Evolutionary conservation across 2,329 filamentous ascomycete species (phyloP), one percentile per base, ranked within the genome.

Genomic region (Phyllosticta ampelicida): DNA sequence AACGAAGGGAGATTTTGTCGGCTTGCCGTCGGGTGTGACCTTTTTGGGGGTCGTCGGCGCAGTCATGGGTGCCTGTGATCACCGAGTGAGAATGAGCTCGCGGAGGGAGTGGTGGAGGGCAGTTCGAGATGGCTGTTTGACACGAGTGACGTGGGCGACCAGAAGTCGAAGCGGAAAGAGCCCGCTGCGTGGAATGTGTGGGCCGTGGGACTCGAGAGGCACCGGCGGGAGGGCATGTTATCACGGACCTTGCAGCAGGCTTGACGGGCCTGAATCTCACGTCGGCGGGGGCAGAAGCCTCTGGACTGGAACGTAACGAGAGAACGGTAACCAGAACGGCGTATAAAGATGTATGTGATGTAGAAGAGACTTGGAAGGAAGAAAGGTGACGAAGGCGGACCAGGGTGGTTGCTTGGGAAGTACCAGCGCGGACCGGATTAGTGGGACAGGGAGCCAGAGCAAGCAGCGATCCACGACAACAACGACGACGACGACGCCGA

Each of bases 1-100:
- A 61, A 72, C 69, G 60, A 64, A 65, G 58, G 68, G 66, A 56
- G 70, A 65, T 60, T 63, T 67, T 64, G 65, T 62, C n/a, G 44
- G 52, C 56, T 51, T 51, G 56, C 48, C 48, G 56, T 51, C 28
- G 56, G 56, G 23, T 63, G 65, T 67, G 48, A 64, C 61, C 60
- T 64, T 69, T 65, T 60, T 62, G 20, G 66, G 64, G 59, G 66
- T 65, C 60, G 60, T 69, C 13, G 56, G 56, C 56, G 56, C 48
- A 53, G 56, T 59, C 56, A 59, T 59, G 36, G 53, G 50, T 54
- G 53, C 49, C 56, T 54, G 29, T 18, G n/a, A 29, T 26, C 50
- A 30, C 20, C 16, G 20, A 26, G 49, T 26, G 49, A 26, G 49
- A 16, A 16, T 13, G 19, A 16, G 49, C 18, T 20, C 49, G 49